Conservation (phyloP, 73 alveolate genomes). For the Tetrahymena malaccensis region DNA sequence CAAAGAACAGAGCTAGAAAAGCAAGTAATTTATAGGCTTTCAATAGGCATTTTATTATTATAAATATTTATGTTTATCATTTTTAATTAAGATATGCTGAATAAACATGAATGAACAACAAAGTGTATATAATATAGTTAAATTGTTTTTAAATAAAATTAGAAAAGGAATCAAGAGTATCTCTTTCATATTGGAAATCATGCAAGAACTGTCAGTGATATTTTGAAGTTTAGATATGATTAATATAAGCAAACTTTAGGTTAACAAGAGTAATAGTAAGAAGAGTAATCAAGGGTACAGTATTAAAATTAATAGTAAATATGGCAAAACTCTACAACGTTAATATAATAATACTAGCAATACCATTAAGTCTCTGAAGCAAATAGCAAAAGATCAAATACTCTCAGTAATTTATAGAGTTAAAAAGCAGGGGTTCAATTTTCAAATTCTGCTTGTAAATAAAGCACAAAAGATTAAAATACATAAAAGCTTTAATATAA, state of each 20-base stretch:
- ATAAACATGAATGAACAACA: no score
- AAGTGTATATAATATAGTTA: no score
- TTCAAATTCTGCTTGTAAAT: background rate
- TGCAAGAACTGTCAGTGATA: background rate
- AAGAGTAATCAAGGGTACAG: background rate
- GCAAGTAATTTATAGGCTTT: background rate
- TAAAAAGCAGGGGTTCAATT: background rate
- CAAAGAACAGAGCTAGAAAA: background rate
- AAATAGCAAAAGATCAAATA: background rate
- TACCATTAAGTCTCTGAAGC: background rate
- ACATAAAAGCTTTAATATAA: background rate
- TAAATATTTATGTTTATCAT: no score
- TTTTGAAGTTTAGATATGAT: background rate
- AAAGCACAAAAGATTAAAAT: background rate
- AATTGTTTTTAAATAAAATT: no score
- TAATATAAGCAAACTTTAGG: background rate
- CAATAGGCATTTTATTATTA: no score
- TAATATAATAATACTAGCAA: background rate
- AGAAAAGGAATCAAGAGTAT: background rate
- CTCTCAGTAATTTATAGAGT: background rate
- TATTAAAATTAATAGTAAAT: background rate
- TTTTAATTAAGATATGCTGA: no score
- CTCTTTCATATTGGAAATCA: background rate
- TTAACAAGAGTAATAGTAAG: background rate
- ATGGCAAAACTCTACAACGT: background rate